These are phyloP conservation scores for Agrocybe pediades DNA, from an alignment of 768 basidiomycete species.

Conservation along the genomic window DNA sequence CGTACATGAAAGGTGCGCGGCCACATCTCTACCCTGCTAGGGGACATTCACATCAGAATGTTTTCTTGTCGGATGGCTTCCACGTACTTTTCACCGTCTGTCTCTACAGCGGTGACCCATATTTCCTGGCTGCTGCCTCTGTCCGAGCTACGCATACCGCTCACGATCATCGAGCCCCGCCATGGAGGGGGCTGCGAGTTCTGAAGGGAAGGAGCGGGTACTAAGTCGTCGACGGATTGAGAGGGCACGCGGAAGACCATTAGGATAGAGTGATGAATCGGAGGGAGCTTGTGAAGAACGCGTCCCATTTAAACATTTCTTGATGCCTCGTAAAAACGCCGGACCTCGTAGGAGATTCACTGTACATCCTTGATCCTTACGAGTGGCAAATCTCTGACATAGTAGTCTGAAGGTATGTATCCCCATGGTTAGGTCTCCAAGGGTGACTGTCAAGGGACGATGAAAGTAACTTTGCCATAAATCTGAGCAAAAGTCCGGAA, in stretches of 20 bases:
- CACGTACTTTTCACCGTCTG: constrained; percentile 71
- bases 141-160: constrained; percentile 49
- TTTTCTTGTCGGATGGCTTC: constrained; percentile 8
- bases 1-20: constrained; percentile 48
- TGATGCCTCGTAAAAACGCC: constrained; percentile 11
- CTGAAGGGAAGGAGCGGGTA: constrained; percentile 57
- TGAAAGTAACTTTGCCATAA: not conserved
- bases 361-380: too few species aligned
- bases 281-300: constrained; percentile 29
- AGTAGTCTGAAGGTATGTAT: constrained; percentile 17
- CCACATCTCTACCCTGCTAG: constrained; percentile 58
- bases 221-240: constrained; percentile 52
- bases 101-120: constrained; percentile 65
- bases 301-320: constrained; percentile 43
- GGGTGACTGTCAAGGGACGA: constrained; percentile 36
- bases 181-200: constrained; percentile 48
- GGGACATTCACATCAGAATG: constrained; percentile 30
- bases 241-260: constrained; percentile 70
- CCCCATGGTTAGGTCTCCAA: constrained; percentile 31
- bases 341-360: constrained; percentile 19
- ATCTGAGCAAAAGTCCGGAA: constrained; percentile 11
- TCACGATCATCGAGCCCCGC: constrained; percentile 56
- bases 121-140: constrained; percentile 52
- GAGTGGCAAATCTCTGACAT: too few species aligned
- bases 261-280: constrained; percentile 24